phyloP scores from a whole-genome alignment of 441 rosid species.

The Biscutella laevigata region DNA sequence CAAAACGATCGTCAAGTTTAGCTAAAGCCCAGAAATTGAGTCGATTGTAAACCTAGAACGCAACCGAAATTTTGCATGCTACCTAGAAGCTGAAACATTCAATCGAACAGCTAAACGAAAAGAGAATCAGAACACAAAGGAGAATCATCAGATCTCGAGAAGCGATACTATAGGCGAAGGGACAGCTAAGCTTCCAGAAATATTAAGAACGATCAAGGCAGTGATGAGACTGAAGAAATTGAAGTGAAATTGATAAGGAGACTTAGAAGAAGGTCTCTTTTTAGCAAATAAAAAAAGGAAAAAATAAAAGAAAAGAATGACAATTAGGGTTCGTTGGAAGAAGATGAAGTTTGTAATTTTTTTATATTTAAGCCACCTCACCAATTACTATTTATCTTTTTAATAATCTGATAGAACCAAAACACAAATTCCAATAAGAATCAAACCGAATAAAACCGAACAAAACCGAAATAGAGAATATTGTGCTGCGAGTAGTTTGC shows the following conservation, averaged over 20 bases:
- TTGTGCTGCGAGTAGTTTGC: no score
- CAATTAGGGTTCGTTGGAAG: conserved; percentile 11
- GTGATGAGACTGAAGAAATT: conserved; percentile 13
- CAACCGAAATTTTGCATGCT: neutral
- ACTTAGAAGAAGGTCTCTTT: neutral
- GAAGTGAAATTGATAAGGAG: conserved; percentile 11
- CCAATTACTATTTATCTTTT: no score
- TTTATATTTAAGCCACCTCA: no score
- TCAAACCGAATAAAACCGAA: no score
- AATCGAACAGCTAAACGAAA: neutral
- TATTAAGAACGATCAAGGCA: conserved; percentile 6
- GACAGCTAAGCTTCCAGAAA: neutral
- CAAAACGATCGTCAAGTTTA: conserved; percentile 3
- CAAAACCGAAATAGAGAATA: no score
- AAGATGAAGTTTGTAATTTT: no score
- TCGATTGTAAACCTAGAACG: neutral
- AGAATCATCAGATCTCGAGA: conserved; percentile 6
- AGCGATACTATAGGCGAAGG: neutral
- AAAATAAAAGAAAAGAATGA: neutral
- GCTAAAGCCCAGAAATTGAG: neutral
- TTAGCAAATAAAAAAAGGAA: neutral
- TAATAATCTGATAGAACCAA: no score
- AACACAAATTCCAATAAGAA: no score
- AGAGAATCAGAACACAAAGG: neutral
- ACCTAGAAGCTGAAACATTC: neutral